Evolutionary conservation across 495 filamentous ascomycete genomes (phyloP).

Genomic region (Copromyces sp.): DNA sequence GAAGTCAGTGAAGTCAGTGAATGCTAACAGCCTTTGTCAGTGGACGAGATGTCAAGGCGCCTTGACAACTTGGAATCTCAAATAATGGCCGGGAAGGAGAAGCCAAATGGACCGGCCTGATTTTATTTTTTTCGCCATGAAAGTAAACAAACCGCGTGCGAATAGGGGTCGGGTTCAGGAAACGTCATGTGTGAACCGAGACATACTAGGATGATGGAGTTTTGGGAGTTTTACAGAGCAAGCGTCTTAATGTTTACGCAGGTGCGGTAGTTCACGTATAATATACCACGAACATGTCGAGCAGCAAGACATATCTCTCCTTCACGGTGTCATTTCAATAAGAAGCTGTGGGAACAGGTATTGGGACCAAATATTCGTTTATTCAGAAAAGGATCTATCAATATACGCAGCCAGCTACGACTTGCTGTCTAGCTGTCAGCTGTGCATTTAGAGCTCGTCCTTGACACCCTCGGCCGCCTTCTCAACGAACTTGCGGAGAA

Average conservation of each 20-base stretch:
- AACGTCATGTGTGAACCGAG: background rate
- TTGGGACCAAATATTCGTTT: background rate
- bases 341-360: background rate
- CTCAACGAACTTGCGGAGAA: slow-evolving; percentile 66
- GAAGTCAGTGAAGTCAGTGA: background rate
- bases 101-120: slow-evolving; percentile 15
- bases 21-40: slow-evolving; percentile 30
- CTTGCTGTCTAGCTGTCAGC: slow-evolving; percentile 2
- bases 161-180: background rate
- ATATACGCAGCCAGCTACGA: background rate
- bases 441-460: slow-evolving; percentile 57
- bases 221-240: background rate
- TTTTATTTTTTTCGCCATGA: background rate
- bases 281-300: background rate
- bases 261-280: background rate
- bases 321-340: background rate
- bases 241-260: background rate
- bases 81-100: slow-evolving; percentile 44
- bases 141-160: background rate
- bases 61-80: slow-evolving; percentile 80
- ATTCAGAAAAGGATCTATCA: background rate
- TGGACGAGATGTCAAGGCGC: slow-evolving; percentile 91
- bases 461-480: slow-evolving; percentile 33
- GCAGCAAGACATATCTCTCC: background rate
- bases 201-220: background rate